phyloP scores from a whole-genome alignment of 176 grass and related monocot species.

The Metroxylon sagu region DNA sequence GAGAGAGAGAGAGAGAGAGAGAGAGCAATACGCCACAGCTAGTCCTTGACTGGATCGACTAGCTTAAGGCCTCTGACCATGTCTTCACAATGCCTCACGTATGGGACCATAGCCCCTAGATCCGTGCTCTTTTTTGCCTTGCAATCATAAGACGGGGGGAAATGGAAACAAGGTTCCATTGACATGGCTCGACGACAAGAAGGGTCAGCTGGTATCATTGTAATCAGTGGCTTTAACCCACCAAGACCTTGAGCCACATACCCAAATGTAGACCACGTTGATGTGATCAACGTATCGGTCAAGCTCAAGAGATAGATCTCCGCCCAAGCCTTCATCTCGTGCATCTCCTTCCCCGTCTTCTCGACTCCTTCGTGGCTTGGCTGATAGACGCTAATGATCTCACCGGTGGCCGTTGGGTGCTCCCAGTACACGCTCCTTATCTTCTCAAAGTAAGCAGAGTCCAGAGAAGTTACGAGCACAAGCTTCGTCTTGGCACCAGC shows the following conservation, averaged over 20 bases:
- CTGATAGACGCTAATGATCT: constrained; percentile 10
- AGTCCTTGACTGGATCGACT: no score
- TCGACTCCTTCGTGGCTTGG: constrained; percentile 11
- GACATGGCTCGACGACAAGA: no score
- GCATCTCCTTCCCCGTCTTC: constrained; percentile 2
- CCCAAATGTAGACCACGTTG: constrained; percentile 6
- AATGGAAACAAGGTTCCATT: no score
- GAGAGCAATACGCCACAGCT: no score
- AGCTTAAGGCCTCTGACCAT: no score
- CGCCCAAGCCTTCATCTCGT: constrained; percentile 7
- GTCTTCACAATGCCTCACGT: no score
- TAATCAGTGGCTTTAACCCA: constrained; percentile 12
- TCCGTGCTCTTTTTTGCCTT: no score
- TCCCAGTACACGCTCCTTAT: constrained; percentile 9
- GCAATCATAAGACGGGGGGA: no score
- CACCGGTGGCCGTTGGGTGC: constrained; percentile 1
- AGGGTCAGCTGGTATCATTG: no score
- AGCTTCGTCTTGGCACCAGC: not conserved
- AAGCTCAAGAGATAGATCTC: constrained; percentile 22
- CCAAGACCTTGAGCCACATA: constrained; percentile 14
- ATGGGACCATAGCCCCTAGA: no score
- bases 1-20: no score
- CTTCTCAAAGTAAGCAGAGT: constrained; percentile 11
- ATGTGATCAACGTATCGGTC: constrained; percentile 7
- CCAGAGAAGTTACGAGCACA: not conserved